These are phyloP conservation scores for Didymella keratinophila DNA, from an alignment of 2,329 filamentous ascomycete genomes.

Conservation along the genomic window DNA sequence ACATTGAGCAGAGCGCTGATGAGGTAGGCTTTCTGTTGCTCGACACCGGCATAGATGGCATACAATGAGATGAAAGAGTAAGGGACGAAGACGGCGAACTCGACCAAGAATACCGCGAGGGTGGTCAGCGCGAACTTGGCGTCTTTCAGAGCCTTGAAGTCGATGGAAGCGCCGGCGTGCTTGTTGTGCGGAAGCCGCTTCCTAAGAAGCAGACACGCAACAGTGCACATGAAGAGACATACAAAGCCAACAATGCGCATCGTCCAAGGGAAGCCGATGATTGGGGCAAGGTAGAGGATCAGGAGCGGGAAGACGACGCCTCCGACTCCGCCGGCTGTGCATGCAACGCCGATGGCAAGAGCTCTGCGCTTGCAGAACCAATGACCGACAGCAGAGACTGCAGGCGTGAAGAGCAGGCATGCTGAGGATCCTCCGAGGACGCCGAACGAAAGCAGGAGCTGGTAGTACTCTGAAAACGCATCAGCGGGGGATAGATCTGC, in stretches of 20 bases:
- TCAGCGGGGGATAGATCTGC: background rate
- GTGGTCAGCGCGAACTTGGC: conserved; percentile 29
- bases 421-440: conserved; percentile 54
- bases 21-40: conserved; percentile 24
- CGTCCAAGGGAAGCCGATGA: conserved; percentile 68
- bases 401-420: conserved; percentile 50
- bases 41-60: conserved; percentile 50
- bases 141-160: conserved; percentile 45
- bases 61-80: conserved; percentile 60
- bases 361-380: conserved; percentile 54
- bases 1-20: conserved; percentile 61
- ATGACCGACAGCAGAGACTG: conserved; percentile 49
- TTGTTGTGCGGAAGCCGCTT: conserved; percentile 56
- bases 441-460: conserved; percentile 55
- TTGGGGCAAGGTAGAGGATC: conserved; percentile 62
- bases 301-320: conserved; percentile 63
- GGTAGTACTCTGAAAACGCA: conserved; percentile 50
- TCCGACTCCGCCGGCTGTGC: conserved; percentile 49
- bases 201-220: conserved; percentile 52
- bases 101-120: conserved; percentile 54
- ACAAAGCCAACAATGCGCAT: conserved; percentile 70
- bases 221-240: conserved; percentile 48
- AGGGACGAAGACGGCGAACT: conserved; percentile 69
- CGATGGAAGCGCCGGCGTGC: conserved; percentile 43
- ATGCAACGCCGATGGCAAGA: conserved; percentile 52